A percentile compares a stretch with the other conserved stretches of the same genome.
Evolutionary conservation across 768 basidiomycete genomes (phyloP).

Genomic region (Lactarius sanguifluus): DNA sequence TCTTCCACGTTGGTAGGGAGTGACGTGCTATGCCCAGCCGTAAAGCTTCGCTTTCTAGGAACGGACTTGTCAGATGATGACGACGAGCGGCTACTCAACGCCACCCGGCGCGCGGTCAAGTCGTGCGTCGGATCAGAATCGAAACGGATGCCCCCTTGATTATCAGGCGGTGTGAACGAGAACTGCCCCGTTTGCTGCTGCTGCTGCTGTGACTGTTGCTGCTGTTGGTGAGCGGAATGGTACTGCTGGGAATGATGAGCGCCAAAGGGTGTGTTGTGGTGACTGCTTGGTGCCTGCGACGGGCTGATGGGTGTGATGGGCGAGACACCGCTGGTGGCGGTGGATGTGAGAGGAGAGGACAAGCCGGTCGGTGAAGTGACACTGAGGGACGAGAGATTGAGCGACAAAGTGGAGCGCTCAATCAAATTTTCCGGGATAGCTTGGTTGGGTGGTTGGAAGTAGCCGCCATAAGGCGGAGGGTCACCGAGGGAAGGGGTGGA

Average conservation of each 20-base stretch:
- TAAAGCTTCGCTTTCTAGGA: constrained; percentile 69
- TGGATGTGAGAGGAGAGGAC: constrained; percentile 46
- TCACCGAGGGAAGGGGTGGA: constrained; percentile 30
- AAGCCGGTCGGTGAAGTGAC: constrained; percentile 66
- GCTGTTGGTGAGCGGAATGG: constrained; percentile 25
- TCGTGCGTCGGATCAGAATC: constrained; percentile 35
- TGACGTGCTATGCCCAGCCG: constrained; percentile 39
- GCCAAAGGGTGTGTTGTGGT: constrained; percentile 43
- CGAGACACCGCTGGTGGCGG: constrained; percentile 38
- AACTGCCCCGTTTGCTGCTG: constrained; percentile 42
- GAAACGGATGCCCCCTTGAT: constrained; percentile 36
- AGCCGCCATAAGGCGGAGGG: constrained; percentile 29
- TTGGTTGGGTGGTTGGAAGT: constrained; percentile 30
- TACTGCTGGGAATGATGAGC: constrained; percentile 44
- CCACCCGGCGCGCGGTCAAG: constrained; percentile 39
- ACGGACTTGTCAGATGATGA: constrained; percentile 59
- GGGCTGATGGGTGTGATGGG: constrained; percentile 62
- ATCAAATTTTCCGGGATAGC: constrained; percentile 31
- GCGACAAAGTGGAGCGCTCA: constrained; percentile 48
- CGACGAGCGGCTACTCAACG: constrained; percentile 40
- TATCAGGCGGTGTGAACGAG: constrained; percentile 48
- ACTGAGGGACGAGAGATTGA: constrained; percentile 66
- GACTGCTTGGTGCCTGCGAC: constrained; percentile 43
- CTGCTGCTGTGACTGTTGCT: constrained; percentile 37
- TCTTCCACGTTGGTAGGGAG: constrained; percentile 38